Evolutionary conservation across 208 protist species (phyloP), one percentile per base, ranked within the genome.

Genomic region (Angomonas ambiguus): DNA sequence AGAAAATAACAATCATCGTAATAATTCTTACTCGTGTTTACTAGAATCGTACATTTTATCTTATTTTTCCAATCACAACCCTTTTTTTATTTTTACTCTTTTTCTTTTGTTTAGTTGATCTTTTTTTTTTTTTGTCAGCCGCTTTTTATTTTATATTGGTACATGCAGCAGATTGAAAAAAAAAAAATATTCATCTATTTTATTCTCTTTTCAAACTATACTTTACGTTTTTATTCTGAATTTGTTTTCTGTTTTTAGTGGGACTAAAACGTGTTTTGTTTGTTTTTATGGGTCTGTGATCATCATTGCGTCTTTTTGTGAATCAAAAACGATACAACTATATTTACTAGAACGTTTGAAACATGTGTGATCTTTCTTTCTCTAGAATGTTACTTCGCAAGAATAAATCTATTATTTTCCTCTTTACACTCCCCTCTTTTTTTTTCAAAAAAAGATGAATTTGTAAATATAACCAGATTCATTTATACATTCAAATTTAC

Each of bases 1-100:
- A n/a, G n/a, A n/a, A n/a, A n/a, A n/a, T n/a, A n/a, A n/a, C n/a
- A n/a, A n/a, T n/a, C n/a, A n/a, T n/a, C n/a, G n/a, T n/a, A n/a
- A n/a, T n/a, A n/a, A n/a, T n/a, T n/a, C n/a, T n/a, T n/a, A n/a
- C n/a, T n/a, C n/a, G n/a, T n/a, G n/a, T n/a, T n/a, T n/a, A n/a
- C n/a, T n/a, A n/a, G n/a, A n/a, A n/a, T n/a, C n/a, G n/a, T n/a
- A n/a, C n/a, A n/a, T 45, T 45, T 45, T 45, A 45, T 45, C 38
- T 62, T 62, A 22, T 42, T 62, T 4, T 62, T 62, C 28, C 11
- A 48, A 20, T 48, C 41, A 48, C 18, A 18, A 48, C 18, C 41
- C 18, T 18, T 48, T 48, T 18, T 25, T 5, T 2, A 42, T 2
- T 61, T n/a, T 10, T 35, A 41, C 34, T 30, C 20, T 28, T 5